Evolutionary conservation across 495 filamentous ascomycete species (phyloP).

Genomic region (Talaromyces wortmannii): DNA sequence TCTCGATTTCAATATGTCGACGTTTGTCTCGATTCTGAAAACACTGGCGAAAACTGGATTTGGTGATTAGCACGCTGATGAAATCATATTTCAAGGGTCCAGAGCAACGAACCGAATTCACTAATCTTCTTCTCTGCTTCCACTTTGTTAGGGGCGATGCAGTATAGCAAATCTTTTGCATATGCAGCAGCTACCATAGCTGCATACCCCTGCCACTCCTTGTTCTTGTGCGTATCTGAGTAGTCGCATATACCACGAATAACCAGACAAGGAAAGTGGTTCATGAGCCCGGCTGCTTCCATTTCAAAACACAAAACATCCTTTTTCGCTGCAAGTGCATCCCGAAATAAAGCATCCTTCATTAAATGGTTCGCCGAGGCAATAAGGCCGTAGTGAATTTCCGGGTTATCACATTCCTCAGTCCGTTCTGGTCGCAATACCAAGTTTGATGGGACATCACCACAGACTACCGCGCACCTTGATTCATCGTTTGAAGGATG

Average conservation of each 20-base stretch:
- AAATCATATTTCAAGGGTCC: no score
- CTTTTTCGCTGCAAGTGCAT: conserved; percentile 18
- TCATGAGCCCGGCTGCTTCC: conserved; percentile 24
- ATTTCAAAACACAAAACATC: conserved; percentile 21
- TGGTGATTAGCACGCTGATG: no score
- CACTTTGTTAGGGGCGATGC: conserved; percentile 1
- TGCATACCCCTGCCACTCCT: conserved; percentile 17
- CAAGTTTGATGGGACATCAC: conserved; percentile 5
- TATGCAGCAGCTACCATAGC: conserved; percentile 23
- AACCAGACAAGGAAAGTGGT: conserved; percentile 18
- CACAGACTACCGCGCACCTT: conserved; percentile 16
- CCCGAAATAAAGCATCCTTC: conserved; percentile 8
- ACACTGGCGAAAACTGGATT: no score
- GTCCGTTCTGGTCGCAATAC: not conserved
- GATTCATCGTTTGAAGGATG: conserved; percentile 11
- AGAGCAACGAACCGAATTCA: not conserved
- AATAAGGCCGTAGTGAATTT: conserved; percentile 11
- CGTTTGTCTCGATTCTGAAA: no score
- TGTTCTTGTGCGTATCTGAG: conserved; percentile 25
- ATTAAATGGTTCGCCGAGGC: conserved; percentile 11
- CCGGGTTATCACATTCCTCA: not conserved
- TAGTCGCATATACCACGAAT: conserved; percentile 27
- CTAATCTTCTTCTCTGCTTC: conserved; percentile 2
- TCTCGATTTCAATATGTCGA: no score
- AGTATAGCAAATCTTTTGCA: conserved; percentile 7